Evolutionary conservation across 495 filamentous ascomycete genomes (phyloP).

Genomic region (Penicillium atrosanguineum): DNA sequence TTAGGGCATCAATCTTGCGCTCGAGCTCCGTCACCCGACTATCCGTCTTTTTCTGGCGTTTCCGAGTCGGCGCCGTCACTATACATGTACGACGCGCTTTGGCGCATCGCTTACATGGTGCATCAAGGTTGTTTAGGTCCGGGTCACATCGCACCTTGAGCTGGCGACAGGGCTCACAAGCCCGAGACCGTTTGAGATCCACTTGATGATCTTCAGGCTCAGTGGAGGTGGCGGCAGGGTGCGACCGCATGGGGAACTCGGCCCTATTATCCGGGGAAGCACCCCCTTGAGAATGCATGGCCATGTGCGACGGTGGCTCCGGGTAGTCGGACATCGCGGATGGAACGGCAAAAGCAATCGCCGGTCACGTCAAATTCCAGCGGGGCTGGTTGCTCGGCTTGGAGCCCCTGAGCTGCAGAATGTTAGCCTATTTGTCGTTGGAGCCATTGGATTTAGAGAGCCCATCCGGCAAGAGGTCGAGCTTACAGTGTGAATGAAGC

Average conservation of each 20-base stretch:
- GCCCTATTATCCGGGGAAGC: background rate
- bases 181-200: constrained; percentile 76
- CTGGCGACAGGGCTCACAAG: constrained; percentile 87
- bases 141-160: constrained; percentile 90
- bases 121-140: constrained; percentile 50
- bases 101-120: constrained; percentile 79
- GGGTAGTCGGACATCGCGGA: constrained; percentile 27
- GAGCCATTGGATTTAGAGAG: background rate
- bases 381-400: constrained; percentile 1
- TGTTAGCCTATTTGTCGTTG: background rate
- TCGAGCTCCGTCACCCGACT: constrained; percentile 89
- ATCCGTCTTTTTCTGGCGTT: constrained; percentile 92
- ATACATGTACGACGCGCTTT: constrained; percentile 79
- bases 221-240: constrained; percentile 9
- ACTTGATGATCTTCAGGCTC: constrained; percentile 39
- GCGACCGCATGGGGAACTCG: constrained; percentile 1
- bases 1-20: constrained; percentile 89
- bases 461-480: background rate
- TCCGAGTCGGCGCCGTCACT: constrained; percentile 78
- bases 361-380: constrained; percentile 7
- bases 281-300: constrained; percentile 6
- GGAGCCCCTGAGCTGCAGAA: background rate
- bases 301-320: constrained; percentile 28
- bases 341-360: constrained; percentile 13
- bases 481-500: background rate